Conservation (phyloP, 2,329 filamentous ascomycete genomes). For the Arthrobotrys musiformis region DNA sequence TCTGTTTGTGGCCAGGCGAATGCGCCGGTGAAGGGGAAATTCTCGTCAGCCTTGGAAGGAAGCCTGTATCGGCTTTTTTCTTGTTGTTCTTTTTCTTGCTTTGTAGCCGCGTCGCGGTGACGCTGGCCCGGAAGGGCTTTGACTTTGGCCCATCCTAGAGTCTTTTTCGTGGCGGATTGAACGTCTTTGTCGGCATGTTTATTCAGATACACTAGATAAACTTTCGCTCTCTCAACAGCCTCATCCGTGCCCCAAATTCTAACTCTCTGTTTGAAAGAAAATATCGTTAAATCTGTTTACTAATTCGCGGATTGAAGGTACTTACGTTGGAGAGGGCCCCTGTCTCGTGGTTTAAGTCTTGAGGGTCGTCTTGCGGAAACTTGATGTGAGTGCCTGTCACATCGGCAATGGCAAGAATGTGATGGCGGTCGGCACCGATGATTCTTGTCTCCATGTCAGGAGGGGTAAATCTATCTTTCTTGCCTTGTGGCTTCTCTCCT, state of each 20-base stretch:
- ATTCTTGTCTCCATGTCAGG: conserved; percentile 41
- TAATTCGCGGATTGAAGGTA: background rate
- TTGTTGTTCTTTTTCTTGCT: conserved; percentile 44
- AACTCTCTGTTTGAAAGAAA: conserved; percentile 46
- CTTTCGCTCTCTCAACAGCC: conserved; percentile 56
- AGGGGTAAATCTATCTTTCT: conserved; percentile 1
- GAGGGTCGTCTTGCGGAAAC: conserved; percentile 39
- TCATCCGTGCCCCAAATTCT: conserved; percentile 57
- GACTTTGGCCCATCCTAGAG: conserved; percentile 56
- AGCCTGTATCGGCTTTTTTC: conserved; percentile 34
- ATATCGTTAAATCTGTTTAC: background rate
- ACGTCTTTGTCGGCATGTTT: conserved; percentile 56
- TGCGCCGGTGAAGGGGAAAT: conserved; percentile 55
- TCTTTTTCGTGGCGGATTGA: conserved; percentile 34
- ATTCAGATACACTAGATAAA: conserved; percentile 57
- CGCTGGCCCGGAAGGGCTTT: conserved; percentile 55
- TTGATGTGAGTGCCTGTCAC: conserved; percentile 48
- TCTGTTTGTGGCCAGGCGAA: conserved; percentile 58
- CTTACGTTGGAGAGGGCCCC: background rate
- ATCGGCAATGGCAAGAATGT: conserved; percentile 48
- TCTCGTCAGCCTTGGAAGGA: conserved; percentile 37
- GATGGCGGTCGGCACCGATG: conserved; percentile 29
- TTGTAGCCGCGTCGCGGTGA: conserved; percentile 27
- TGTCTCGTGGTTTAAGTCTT: conserved; percentile 15
- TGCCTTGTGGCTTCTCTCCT: background rate